Conservation (phyloP, 139 green algal genomes). For the Eudorina sp. region DNA sequence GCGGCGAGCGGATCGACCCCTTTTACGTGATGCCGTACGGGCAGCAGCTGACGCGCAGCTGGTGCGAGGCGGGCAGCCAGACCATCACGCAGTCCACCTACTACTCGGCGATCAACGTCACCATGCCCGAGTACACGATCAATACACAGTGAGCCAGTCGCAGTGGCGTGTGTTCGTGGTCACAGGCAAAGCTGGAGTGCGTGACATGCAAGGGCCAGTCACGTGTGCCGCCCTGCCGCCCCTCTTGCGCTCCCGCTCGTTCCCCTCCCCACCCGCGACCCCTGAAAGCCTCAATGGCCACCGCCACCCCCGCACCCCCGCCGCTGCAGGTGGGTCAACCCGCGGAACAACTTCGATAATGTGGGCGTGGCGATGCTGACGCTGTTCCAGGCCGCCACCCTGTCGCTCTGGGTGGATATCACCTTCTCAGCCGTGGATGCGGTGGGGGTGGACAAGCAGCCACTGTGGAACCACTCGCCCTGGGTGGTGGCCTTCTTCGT, state of each 20-base stretch:
- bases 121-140: constrained; percentile 57
- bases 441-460: constrained; percentile 67
- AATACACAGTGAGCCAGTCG: constrained; percentile 35
- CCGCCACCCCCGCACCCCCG: too few relatives aligned
- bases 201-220: too few relatives aligned
- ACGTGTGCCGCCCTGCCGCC: too few relatives aligned
- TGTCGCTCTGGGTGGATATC: constrained; percentile 66
- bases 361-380: constrained; percentile 69
- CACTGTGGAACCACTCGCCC: constrained; percentile 60
- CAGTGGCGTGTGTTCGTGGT: too few relatives aligned
- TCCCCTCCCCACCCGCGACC: too few relatives aligned
- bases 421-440: constrained; percentile 74
- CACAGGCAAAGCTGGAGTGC: too few relatives aligned
- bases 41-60: constrained; percentile 53
- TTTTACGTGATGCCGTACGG: constrained; percentile 63
- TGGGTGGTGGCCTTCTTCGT: constrained; percentile 69
- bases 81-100: constrained; percentile 62
- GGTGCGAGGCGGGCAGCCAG: constrained; percentile 47
- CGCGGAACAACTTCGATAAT: constrained; percentile 78
- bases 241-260: too few relatives aligned
- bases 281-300: too few relatives aligned
- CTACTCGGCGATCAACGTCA: constrained; percentile 48
- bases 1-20: constrained; percentile 57
- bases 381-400: constrained; percentile 66
- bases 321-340: constrained; percentile 61